Percentiles rank a stretch among this genome's conserved stretches.
Evolutionary conservation across 805 yeast species (phyloP).

Genomic region (Saturnispora sanitii): DNA sequence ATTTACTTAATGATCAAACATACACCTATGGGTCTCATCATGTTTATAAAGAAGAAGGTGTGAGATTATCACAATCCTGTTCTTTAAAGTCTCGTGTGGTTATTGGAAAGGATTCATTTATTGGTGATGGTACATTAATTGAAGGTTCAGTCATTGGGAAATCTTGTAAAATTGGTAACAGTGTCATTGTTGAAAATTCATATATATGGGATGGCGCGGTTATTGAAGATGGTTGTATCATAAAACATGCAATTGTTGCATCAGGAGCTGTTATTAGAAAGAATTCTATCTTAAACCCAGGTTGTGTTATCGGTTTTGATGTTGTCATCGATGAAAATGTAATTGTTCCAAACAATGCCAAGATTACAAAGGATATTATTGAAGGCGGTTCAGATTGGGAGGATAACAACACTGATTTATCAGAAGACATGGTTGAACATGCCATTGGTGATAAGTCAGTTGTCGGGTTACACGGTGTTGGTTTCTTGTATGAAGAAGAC

Average conservation of each 20-base stretch:
- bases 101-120: conserved; percentile 65
- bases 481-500: conserved; percentile 40
- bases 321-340: conserved; percentile 54
- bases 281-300: conserved; percentile 48
- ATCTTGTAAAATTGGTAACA: conserved; percentile 72
- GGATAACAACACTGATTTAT: conserved; percentile 18
- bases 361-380: conserved; percentile 42
- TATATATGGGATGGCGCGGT: conserved; percentile 80
- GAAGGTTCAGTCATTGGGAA: conserved; percentile 76
- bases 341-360: conserved; percentile 38
- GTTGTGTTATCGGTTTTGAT: conserved; percentile 68
- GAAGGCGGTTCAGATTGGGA: conserved; percentile 17
- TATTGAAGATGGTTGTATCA: conserved; percentile 52
- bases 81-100: conserved; percentile 71
- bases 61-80: conserved; percentile 91
- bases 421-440: conserved; percentile 10
- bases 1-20: conserved; percentile 58
- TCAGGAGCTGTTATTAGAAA: conserved; percentile 45
- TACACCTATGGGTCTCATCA: conserved; percentile 77
- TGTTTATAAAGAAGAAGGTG: conserved; percentile 79
- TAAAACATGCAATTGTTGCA: conserved; percentile 66
- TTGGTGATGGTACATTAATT: conserved; percentile 66
- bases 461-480: conserved; percentile 43
- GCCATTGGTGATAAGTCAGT: conserved; percentile 22
- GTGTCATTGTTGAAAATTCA: conserved; percentile 60